phyloP scores from a whole-genome alignment of 805 yeast genomes.

The Pichia kluyveri region DNA sequence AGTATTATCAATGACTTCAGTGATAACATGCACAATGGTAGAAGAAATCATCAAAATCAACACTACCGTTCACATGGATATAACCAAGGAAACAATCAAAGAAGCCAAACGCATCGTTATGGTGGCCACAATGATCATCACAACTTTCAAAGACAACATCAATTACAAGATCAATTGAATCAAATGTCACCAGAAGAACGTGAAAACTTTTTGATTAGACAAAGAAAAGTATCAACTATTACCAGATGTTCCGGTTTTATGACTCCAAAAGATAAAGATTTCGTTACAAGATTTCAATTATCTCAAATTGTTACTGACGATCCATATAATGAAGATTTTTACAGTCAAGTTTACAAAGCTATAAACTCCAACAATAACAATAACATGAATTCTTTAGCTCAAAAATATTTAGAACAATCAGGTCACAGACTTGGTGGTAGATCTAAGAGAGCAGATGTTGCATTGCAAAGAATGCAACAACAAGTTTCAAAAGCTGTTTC shows the following conservation, averaged over 20 bases:
- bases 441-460: conserved; percentile 76
- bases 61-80: conserved; percentile 7
- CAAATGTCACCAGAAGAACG: conserved; percentile 65
- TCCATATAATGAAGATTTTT: conserved; percentile 94
- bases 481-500: conserved; percentile 95
- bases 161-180: conserved; percentile 25
- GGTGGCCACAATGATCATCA: conserved; percentile 10
- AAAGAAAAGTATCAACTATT: conserved; percentile 66
- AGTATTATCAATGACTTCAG: background rate
- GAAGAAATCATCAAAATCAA: background rate
- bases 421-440: conserved; percentile 88
- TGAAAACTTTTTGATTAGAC: conserved; percentile 56
- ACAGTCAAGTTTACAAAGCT: conserved; percentile 83
- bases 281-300: conserved; percentile 86
- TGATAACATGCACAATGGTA: background rate
- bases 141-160: conserved; percentile 19
- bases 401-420: conserved; percentile 83
- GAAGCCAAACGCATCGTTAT: conserved; percentile 8
- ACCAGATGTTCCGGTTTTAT: conserved; percentile 83
- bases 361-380: conserved; percentile 50
- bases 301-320: conserved; percentile 95
- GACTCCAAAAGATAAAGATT: conserved; percentile 96
- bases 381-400: conserved; percentile 76
- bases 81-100: conserved; percentile 5
- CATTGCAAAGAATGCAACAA: conserved; percentile 94